phyloP scores from a whole-genome alignment of 805 yeast genomes.

The Jamesozyma hellenica region DNA sequence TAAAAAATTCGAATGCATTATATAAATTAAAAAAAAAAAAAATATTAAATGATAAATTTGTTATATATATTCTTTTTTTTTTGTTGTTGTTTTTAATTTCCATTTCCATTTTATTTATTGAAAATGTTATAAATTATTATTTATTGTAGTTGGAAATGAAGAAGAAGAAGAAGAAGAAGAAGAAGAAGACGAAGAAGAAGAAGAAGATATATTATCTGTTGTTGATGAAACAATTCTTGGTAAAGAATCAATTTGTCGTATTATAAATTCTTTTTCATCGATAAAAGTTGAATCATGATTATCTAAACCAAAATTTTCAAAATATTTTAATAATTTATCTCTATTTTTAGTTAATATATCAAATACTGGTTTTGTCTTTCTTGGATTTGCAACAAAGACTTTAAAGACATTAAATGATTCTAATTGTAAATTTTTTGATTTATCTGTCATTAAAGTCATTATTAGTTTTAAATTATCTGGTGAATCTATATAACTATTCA shows the following conservation, averaged over 20 bases:
- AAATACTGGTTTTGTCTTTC: constrained; percentile 64
- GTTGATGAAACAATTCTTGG: constrained; percentile 44
- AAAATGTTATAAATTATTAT: background rate
- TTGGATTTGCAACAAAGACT: constrained; percentile 93
- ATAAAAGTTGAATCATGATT: constrained; percentile 52
- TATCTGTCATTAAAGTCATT: constrained; percentile 80
- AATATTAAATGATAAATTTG: no score
- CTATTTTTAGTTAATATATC: constrained; percentile 81
- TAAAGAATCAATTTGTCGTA: constrained; percentile 59
- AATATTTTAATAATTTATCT: constrained; percentile 59
- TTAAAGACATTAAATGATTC: constrained; percentile 93
- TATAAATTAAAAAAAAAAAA: no score
- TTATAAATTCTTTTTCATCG: constrained; percentile 74
- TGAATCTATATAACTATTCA: constrained; percentile 68
- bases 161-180: constrained; percentile 1
- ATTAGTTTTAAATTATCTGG: constrained; percentile 75
- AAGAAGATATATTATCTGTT: constrained; percentile 6
- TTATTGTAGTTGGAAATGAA: background rate
- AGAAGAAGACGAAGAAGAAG: no score
- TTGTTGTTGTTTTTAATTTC: background rate
- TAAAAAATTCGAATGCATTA: no score
- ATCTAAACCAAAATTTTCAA: constrained; percentile 51
- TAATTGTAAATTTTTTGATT: constrained; percentile 75
- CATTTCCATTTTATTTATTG: background rate
- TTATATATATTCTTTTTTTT: background rate